phyloP scores from a whole-genome alignment of 176 grass and related monocot genomes.

The Olyra latifolia region DNA sequence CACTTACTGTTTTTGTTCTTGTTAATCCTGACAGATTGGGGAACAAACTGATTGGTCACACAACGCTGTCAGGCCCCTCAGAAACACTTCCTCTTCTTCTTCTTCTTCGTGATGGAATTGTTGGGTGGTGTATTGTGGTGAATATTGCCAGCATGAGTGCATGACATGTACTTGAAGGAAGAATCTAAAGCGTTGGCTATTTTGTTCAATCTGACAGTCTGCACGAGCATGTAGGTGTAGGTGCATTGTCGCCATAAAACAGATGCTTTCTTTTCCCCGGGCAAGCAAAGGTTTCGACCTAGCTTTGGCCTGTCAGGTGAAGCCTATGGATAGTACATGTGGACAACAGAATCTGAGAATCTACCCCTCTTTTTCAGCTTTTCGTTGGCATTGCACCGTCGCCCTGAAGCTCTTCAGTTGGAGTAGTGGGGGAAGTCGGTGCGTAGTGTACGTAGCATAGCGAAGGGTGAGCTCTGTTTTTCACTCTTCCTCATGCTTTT shows the following conservation, averaged over 20 bases:
- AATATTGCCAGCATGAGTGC: not conserved
- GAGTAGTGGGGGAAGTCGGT: not conserved
- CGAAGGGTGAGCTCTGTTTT: not conserved
- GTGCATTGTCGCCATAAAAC: slow-evolving; percentile 7
- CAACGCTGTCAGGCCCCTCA: no score
- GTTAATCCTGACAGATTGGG: not conserved
- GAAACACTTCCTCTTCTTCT: not conserved
- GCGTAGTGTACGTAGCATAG: not conserved
- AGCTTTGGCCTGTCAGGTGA: not conserved
- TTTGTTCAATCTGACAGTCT: not conserved
- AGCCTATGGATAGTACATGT: no score
- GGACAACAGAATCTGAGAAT: not conserved
- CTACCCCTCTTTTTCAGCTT: not conserved
- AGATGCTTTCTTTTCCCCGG: not conserved
- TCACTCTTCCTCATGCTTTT: slow-evolving; percentile 10
- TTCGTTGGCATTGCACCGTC: not conserved
- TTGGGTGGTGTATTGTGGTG: not conserved
- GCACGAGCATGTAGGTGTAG: not conserved
- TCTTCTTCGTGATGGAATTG: no score
- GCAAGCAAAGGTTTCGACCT: slow-evolving; percentile 21
- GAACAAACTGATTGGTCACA: not conserved
- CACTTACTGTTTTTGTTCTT: not conserved
- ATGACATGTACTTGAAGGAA: not conserved
- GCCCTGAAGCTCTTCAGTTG: not conserved
- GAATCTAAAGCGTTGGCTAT: not conserved